Conservation (phyloP, 2,329 filamentous ascomycete genomes). For the Fusarium pininemorale region DNA sequence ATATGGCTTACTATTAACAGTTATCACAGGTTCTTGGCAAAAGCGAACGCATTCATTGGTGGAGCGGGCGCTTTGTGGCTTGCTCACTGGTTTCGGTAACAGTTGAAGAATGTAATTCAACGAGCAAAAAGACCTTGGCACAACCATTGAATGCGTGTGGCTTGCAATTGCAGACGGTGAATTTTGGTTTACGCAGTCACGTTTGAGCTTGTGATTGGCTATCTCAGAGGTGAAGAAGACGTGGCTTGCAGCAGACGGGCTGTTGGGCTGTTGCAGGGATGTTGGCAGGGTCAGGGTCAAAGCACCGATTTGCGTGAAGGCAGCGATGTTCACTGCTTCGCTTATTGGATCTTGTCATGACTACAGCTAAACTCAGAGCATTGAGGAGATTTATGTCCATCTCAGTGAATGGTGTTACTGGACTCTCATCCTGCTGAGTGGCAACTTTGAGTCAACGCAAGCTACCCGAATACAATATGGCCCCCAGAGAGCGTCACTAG, state of each 20-base stretch:
- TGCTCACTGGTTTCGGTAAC: neutral
- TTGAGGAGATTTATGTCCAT: fast-evolving
- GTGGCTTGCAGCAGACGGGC: neutral
- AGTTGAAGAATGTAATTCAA: neutral
- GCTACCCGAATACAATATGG: neutral
- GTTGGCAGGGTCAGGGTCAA: neutral
- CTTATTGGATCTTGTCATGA: fast-evolving
- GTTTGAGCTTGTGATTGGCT: neutral
- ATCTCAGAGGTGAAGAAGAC: fast-evolving
- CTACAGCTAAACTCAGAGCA: fast-evolving
- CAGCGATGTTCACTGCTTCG: fast-evolving
- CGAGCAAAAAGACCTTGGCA: neutral
- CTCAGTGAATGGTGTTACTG: neutral
- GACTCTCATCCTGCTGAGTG: too few species aligned
- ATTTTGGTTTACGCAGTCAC: fast-evolving
- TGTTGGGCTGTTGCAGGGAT: neutral
- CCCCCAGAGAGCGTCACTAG: fast-evolving
- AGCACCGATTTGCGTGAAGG: fast-evolving
- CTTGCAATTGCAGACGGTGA: neutral
- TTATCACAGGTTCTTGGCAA: neutral
- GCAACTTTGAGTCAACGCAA: neutral
- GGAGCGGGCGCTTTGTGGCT: neutral
- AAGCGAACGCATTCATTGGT: neutral
- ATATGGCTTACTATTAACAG: fast-evolving
- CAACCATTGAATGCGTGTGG: neutral